phyloP scores from a whole-genome alignment of 2,329 filamentous ascomycete genomes.

The Cladosporium sphaerospermum region DNA sequence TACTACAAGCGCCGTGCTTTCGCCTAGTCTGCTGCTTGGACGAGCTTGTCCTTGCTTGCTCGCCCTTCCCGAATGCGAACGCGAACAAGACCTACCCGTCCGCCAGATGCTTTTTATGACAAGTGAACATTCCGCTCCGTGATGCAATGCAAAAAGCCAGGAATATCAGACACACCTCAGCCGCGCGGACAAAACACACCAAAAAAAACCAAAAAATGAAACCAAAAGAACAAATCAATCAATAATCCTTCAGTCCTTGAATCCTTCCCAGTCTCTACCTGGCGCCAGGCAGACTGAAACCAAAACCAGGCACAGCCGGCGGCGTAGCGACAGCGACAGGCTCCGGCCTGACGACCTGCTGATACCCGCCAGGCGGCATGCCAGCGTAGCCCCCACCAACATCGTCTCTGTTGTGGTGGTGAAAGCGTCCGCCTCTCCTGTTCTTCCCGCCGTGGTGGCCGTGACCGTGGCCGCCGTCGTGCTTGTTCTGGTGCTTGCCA shows the following conservation, averaged over 20 bases:
- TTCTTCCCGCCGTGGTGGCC: constrained; percentile 12
- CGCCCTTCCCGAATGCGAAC: too few relatives aligned
- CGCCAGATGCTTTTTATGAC: too few relatives aligned
- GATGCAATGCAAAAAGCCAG: too few relatives aligned
- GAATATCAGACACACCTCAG: too few relatives aligned
- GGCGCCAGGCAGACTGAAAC: constrained; percentile 26
- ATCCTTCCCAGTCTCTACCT: background rate
- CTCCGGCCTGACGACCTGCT: constrained; percentile 23
- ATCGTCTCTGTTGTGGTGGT: constrained; percentile 10
- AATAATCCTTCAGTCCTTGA: background rate
- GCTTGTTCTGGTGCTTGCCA: constrained; percentile 1
- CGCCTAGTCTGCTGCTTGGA: too few relatives aligned
- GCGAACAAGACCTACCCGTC: too few relatives aligned
- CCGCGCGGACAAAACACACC: background rate
- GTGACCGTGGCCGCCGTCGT: constrained; percentile 6
- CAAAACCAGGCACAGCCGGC: constrained; percentile 35
- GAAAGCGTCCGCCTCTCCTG: constrained; percentile 18
- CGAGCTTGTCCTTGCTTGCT: too few relatives aligned
- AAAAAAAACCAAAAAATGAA: background rate
- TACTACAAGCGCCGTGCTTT: too few relatives aligned
- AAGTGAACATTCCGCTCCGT: too few relatives aligned
- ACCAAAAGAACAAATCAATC: background rate
- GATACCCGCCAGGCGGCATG: constrained; percentile 11
- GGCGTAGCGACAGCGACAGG: constrained; percentile 34
- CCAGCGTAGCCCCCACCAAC: constrained; percentile 14